phyloP scores from a whole-genome alignment of 306 rosid genomes.

The Castanopsis chinensis region DNA sequence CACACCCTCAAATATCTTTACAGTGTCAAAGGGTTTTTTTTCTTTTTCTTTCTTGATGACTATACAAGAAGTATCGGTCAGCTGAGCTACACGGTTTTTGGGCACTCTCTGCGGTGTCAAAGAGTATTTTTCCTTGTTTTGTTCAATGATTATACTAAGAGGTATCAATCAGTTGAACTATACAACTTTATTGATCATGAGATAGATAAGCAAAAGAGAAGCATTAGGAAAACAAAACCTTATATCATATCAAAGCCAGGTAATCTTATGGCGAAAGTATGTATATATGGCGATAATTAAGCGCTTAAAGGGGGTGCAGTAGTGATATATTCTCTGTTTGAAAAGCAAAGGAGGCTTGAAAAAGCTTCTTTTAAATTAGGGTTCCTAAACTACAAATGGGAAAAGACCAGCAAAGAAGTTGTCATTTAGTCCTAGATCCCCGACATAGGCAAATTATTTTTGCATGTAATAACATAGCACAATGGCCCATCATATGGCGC shows the following conservation, averaged over 20 bases:
- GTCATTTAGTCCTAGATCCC: slow-evolving; percentile 58
- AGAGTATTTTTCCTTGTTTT: no score
- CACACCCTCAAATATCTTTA: slow-evolving; percentile 3
- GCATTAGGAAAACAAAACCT: background rate
- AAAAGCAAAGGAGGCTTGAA: slow-evolving; percentile 19
- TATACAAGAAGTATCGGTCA: no score
- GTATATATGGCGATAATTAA: background rate
- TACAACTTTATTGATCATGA: no score
- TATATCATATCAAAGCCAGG: background rate
- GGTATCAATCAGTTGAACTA: no score
- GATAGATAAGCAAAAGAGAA: background rate
- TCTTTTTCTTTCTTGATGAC: no score
- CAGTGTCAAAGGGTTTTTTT: no score
- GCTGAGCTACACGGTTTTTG: no score
- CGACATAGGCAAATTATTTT: slow-evolving; percentile 54
- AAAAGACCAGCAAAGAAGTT: slow-evolving; percentile 31
- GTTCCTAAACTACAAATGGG: slow-evolving; percentile 31
- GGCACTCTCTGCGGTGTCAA: no score
- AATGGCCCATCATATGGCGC: slow-evolving; percentile 21
- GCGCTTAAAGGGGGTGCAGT: background rate
- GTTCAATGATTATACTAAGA: rapidly evolving
- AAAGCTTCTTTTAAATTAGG: slow-evolving; percentile 30
- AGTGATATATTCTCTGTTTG: background rate
- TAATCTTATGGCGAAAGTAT: background rate
- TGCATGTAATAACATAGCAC: slow-evolving; percentile 32